Base-by-base conservation (phyloP, 2,329 filamentous ascomycete species). In the Calonectria naviculata region DNA sequence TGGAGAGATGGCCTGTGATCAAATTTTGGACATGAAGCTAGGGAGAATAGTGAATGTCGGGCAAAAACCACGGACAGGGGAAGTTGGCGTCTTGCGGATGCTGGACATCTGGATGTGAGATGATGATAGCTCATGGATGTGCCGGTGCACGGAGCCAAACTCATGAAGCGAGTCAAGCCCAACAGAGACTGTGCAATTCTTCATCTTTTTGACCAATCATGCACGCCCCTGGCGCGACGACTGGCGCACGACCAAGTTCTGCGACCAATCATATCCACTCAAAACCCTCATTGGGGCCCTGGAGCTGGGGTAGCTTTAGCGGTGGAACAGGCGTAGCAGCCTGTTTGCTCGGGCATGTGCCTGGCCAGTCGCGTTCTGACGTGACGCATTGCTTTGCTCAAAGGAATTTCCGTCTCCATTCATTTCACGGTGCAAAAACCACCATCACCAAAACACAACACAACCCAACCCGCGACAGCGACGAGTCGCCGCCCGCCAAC, bases 281-380 rank as follows among this genome's bases (percentile, higher is more conserved):
- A 52, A 58, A 42, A 2, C 26, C 9, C 6, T 46, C 21, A 52
- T 66, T 61, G 58, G 34, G 17, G 64, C 24, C 24, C 54, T 68
- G 34, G 49, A 62, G 66, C 60, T 65, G 29, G 60, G 70, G 65
- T 62, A 62, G 70, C 70, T 68, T 21, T 67, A 68, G 68, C 52
- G 61, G 38, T 62, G 46, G 44, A 26, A 31, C 62, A 67, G 31
- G 44, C 54, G 67, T 69, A 73, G 73, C 73, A 71, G 58, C 70
- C 70, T 73, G 73, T 65, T 66, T 56, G 63, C 52, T 71, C 61
- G 71, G 65, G 68, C 68, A 41, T 66, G 64, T 46, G 64, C 36
- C 54, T 66, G 52, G 64, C 63, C 64, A 70, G 80, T 76, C 82
- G 82, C 83, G 82, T 83, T 77, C 74, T 73, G 82, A 83, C 82